Base-by-base conservation (phyloP, 1,284 basidiomycete species). In the Sphaerobolus stellatus region DNA sequence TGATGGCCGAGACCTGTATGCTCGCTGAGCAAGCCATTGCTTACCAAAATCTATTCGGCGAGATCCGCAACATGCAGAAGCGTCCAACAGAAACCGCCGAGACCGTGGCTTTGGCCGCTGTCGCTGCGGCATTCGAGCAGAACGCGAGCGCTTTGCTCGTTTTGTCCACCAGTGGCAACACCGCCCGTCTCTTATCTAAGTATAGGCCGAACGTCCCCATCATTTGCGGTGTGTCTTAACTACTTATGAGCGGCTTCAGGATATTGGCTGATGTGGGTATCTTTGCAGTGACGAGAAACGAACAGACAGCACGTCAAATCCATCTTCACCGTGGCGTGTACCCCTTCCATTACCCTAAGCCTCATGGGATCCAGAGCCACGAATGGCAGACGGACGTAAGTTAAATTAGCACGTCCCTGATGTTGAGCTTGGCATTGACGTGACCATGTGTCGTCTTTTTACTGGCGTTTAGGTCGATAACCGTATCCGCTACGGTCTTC, bases 1-100 rank as follows among this genome's bases (percentile, higher is more conserved):
- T 97, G 94, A 98, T 98, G 94, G 94, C 94, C 48, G 95, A 98
- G 80, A 97, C 94, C 6, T 97, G 94, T 67, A 82, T 92, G 68
- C 86, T 98, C 61, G 95, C 94, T 58, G 94, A 98, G 76, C 83
- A 86, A 51, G 90, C 95, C 31, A 92, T 95, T 71, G 94, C 91
- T 76, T 94, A 97, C 71, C 90, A 90, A 43, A 90, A 93, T 58
- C 75, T 97, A 56, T 96, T 92, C 68, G 92, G 96, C 67, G 92
- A 96, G 67, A 76, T 99, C 62, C 86, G 86, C 57, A 72, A 79
- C 47, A 79, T 90, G 59, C 89, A 92, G 58, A 77, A 83, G 56
- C 87, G 90, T 57, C 94, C 95, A 34, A 97, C 94, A 40, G 86
- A 88, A 68, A 98, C 94, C 1, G 86, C 84, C 27, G 94, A 98